Evolutionary conservation across 2,329 filamentous ascomycete species (phyloP).

Genomic region (Sporothrix brasiliensis): DNA sequence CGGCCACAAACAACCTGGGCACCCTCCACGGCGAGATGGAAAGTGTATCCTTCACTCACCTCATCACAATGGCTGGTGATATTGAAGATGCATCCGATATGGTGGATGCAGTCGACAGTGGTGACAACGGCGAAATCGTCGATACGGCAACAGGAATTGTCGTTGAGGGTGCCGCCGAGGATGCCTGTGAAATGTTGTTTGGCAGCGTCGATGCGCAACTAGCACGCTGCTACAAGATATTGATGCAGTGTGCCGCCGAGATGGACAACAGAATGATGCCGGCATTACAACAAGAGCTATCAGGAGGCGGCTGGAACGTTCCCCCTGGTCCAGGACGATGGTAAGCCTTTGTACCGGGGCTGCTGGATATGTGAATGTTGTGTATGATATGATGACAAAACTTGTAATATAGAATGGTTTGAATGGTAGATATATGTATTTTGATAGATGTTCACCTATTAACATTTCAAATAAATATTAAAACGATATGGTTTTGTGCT

Average conservation of each 20-base stretch:
- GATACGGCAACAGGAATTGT: not conserved
- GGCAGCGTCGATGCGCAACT: not conserved
- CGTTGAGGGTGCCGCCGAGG: not conserved
- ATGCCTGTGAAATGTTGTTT: not conserved
- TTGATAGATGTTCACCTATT: too few relatives aligned
- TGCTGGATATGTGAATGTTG: not conserved
- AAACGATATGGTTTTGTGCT: too few relatives aligned
- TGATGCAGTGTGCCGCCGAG: not conserved
- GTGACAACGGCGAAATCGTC: not conserved
- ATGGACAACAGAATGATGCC: constrained; percentile 11
- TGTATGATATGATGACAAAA: constrained; percentile 11
- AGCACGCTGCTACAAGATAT: not conserved
- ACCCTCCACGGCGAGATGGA: constrained; percentile 4
- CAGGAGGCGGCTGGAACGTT: constrained; percentile 2
- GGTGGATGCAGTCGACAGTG: not conserved
- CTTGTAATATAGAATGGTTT: not conserved
- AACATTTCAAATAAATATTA: too few relatives aligned
- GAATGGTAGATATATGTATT: too few relatives aligned
- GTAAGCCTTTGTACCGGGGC: not conserved
- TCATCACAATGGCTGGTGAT: not conserved
- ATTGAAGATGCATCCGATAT: not conserved
- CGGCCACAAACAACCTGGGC: not conserved
- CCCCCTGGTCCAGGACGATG: not conserved
- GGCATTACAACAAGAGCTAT: not conserved
- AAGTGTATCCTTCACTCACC: not conserved